A percentile compares a stretch with the other conserved stretches of the same genome.
These are phyloP conservation scores for Populus simonii DNA, from an alignment of 345 rosid species.

Conservation along the genomic window DNA sequence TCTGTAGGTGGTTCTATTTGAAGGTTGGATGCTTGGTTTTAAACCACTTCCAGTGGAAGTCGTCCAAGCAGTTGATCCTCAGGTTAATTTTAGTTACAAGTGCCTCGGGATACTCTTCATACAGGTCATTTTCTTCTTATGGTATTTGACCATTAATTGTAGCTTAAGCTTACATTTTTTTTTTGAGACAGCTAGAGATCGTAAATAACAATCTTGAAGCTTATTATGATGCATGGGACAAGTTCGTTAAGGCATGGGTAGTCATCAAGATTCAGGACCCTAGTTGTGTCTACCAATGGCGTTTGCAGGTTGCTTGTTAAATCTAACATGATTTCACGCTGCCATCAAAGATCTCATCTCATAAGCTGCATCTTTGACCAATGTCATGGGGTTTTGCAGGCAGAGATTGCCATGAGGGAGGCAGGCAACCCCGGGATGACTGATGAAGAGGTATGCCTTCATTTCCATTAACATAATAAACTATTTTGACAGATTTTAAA, in stretches of 20 bases:
- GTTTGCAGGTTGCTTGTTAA: slow-evolving; percentile 64
- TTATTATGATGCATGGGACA: slow-evolving; percentile 87
- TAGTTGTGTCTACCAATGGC: slow-evolving; percentile 85
- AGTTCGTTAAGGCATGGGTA: slow-evolving; percentile 74
- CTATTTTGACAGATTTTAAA: not conserved
- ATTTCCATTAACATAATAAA: not conserved
- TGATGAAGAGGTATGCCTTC: slow-evolving; percentile 67
- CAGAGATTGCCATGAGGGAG: slow-evolving; percentile 91
- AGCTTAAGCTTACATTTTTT: not conserved
- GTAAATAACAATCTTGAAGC: slow-evolving; percentile 85
- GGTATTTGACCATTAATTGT: not conserved
- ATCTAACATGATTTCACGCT: not conserved
- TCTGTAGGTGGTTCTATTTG: slow-evolving; percentile 70
- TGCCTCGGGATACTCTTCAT: not conserved
- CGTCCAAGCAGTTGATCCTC: slow-evolving; percentile 77
- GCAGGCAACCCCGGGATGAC: slow-evolving; percentile 88
- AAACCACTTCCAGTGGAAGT: slow-evolving; percentile 61
- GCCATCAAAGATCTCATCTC: not conserved
- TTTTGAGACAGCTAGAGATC: slow-evolving; percentile 53
- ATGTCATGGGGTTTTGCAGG: slow-evolving; percentile 43
- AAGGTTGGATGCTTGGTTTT: slow-evolving; percentile 99
- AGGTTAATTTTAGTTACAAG: slow-evolving; percentile 42
- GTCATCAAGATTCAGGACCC: slow-evolving; percentile 90
- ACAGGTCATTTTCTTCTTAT: slow-evolving; percentile 5
- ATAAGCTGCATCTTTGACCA: not conserved